Evolutionary conservation across 768 basidiomycete species (phyloP), one percentile per base, ranked within the genome.

Genomic region (Erythrobasidium yunnanense): DNA sequence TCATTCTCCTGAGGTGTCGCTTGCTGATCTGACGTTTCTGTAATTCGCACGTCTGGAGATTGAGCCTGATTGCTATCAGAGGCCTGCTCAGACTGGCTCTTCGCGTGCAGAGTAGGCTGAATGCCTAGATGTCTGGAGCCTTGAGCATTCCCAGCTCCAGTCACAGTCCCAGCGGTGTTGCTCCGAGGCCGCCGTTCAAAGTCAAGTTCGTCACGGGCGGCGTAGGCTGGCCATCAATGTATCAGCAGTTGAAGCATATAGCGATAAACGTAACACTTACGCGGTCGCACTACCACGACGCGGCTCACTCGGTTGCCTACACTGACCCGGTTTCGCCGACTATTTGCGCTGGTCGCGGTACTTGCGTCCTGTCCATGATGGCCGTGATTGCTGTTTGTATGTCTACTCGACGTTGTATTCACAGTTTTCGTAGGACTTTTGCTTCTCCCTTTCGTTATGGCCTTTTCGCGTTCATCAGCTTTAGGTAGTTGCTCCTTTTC

Each of bases 191-290:
- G 2, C 18, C 60, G 46, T 49, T 51, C 60, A 51, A 63, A 63
- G 49, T 63, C 60, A 18, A 63, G 60, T 29, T 63, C 60, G 49
- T 63, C 60, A 29, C 47, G 46, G 23, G 60, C 60, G 60, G 60
- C 60, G 49, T 63, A 63, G 5, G 60, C 60, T 63, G 47, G 18
- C 17, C n/a, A n/a, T n/a, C n/a, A n/a, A n/a, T n/a, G n/a, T n/a
- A n/a, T n/a, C n/a, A n/a, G n/a, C n/a, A n/a, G n/a, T n/a, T n/a
- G 22, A 27, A 13, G 42, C n/a, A 29, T n/a, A 51, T 18, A 51
- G 60, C 18, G 20, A 23, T 7, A 27, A 58, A 25, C 45, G 29
- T 33, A 4, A 5, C 18, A 63, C 60, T 49, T 33, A 63, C 60
- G 60, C 30, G 60, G 60, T 18, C 60, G 45, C n/a, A 47, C 46